phyloP scores from a whole-genome alignment of 2,329 filamentous ascomycete species.

The Aureobasidium vineae region DNA sequence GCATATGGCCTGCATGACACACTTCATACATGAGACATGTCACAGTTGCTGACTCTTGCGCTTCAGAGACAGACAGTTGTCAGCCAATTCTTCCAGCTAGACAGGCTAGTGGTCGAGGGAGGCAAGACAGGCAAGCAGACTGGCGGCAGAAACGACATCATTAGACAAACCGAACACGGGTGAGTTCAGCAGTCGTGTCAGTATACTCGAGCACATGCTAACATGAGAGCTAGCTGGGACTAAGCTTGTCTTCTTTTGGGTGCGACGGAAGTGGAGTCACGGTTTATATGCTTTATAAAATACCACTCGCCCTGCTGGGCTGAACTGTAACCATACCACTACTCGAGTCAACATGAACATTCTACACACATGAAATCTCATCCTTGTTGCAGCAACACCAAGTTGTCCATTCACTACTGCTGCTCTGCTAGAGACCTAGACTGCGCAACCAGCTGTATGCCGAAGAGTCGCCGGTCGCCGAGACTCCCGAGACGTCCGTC shows the following conservation, averaged over 20 bases:
- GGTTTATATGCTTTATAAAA: conserved; percentile 26
- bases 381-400: background rate
- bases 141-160: conserved; percentile 63
- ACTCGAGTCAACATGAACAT: background rate
- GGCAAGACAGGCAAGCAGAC: conserved; percentile 74
- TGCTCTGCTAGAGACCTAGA: background rate
- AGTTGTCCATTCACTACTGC: background rate
- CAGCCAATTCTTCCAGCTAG: conserved; percentile 91
- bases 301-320: conserved; percentile 11
- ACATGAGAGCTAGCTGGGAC: conserved; percentile 12
- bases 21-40: background rate
- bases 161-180: conserved; percentile 77
- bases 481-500: conserved; percentile 10
- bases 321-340: conserved; percentile 20
- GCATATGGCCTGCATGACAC: background rate
- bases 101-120: conserved; percentile 87
- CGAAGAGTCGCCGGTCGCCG: conserved; percentile 15
- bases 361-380: background rate
- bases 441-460: background rate
- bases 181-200: conserved; percentile 45
- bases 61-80: conserved; percentile 87
- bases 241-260: conserved; percentile 11
- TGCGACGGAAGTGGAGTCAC: conserved; percentile 13
- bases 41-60: conserved; percentile 40
- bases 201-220: background rate